phyloP scores from a whole-genome alignment of 2,329 filamentous ascomycete species.

The Neofusicoccum umdonicola region DNA sequence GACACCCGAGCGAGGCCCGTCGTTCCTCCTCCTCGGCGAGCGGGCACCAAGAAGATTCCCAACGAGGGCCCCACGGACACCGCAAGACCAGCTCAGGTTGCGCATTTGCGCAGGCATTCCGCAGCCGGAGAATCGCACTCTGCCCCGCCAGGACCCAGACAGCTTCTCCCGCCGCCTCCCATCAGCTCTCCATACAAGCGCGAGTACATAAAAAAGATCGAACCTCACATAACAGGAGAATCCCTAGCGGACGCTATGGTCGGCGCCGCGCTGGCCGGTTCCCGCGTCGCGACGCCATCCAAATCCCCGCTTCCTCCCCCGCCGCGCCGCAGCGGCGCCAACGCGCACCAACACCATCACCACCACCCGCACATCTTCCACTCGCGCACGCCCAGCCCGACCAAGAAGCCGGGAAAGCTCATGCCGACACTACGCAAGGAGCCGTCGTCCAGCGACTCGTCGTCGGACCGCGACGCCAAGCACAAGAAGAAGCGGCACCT shows the following conservation, averaged over 20 bases:
- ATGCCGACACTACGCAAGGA: slow-evolving; percentile 65
- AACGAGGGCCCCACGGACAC: background rate
- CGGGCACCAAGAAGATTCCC: slow-evolving; percentile 27
- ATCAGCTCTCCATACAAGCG: slow-evolving; percentile 41
- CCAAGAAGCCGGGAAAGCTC: slow-evolving; percentile 52
- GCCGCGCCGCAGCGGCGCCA: slow-evolving; percentile 41
- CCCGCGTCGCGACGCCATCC: slow-evolving; percentile 48
- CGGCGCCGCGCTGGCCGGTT: slow-evolving; percentile 69
- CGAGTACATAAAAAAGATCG: slow-evolving; percentile 36
- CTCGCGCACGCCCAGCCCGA: slow-evolving; percentile 41
- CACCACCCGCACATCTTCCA: slow-evolving; percentile 20
- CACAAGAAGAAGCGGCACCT: slow-evolving; percentile 59
- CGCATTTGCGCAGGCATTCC: slow-evolving; percentile 23
- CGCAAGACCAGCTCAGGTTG: background rate
- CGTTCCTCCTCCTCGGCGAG: slow-evolving; percentile 37
- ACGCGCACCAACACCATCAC: slow-evolving; percentile 37
- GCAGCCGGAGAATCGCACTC: slow-evolving; percentile 25
- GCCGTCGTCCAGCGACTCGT: slow-evolving; percentile 40
- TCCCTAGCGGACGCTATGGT: slow-evolving; percentile 73
- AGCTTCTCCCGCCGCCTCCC: slow-evolving; percentile 23
- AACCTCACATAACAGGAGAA: slow-evolving; percentile 56
- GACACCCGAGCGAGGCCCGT: slow-evolving; percentile 31
- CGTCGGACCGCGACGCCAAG: slow-evolving; percentile 55
- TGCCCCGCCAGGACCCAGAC: slow-evolving; percentile 25
- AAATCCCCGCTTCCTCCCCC: slow-evolving; percentile 38